phyloP scores from a whole-genome alignment of 2,329 filamentous ascomycete species.

The Aspergillus felis region DNA sequence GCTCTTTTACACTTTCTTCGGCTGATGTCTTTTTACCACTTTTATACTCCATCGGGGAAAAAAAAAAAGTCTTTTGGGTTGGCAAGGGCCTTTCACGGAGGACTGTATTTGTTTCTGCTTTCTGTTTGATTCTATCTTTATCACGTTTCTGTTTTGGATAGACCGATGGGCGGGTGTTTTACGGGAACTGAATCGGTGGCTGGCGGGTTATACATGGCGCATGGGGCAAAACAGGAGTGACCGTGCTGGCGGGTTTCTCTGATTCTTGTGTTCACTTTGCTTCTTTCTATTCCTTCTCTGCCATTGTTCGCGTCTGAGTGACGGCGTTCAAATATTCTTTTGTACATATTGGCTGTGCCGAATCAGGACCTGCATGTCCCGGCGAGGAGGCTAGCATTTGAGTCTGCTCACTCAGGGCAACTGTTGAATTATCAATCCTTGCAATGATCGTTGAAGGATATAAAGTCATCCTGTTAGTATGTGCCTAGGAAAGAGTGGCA shows the following conservation, averaged over 20 bases:
- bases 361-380: slow-evolving; percentile 2
- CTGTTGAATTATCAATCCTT: not conserved
- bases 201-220: slow-evolving; percentile 24
- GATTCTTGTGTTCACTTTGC: slow-evolving; percentile 13
- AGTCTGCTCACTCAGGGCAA: not conserved
- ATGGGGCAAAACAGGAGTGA: slow-evolving; percentile 23
- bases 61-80: not conserved
- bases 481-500: not conserved
- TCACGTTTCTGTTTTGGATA: slow-evolving; percentile 27
- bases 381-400: not conserved
- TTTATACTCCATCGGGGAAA: slow-evolving; percentile 4
- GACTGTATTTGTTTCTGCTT: slow-evolving; percentile 15
- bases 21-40: slow-evolving; percentile 10
- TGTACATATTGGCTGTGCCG: slow-evolving; percentile 27
- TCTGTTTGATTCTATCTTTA: slow-evolving; percentile 6
- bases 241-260: slow-evolving; percentile 24
- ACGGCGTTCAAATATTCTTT: slow-evolving; percentile 19
- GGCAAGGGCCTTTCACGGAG: not conserved
- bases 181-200: slow-evolving; percentile 20
- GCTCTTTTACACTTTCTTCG: slow-evolving; percentile 10
- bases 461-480: not conserved
- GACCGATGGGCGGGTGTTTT: slow-evolving; percentile 28
- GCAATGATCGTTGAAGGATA: not conserved
- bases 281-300: slow-evolving; percentile 13
- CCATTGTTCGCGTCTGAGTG: slow-evolving; percentile 6